These are phyloP conservation scores for Diplodia seriata DNA, from an alignment of 2,329 filamentous ascomycete genomes.

Conservation along the genomic window DNA sequence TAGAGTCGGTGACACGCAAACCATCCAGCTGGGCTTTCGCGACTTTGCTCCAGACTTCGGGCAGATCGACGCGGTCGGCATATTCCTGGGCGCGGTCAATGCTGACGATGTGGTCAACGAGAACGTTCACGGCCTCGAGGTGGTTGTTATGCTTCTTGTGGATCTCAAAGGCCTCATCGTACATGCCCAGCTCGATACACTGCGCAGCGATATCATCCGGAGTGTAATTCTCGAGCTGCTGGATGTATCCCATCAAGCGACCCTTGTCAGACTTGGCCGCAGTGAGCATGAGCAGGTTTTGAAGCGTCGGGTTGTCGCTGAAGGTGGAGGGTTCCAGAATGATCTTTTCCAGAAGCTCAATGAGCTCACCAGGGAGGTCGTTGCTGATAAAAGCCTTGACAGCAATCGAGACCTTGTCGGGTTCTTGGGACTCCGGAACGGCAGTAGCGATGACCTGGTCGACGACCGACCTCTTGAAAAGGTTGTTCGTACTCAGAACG, in stretches of 20 bases:
- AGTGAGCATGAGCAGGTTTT: constrained; percentile 95
- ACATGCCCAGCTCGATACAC: constrained; percentile 92
- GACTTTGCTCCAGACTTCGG: constrained; percentile 98
- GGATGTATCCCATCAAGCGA: constrained; percentile 94
- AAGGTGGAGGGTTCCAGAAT: constrained; percentile 99
- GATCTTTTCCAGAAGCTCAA: constrained; percentile 98
- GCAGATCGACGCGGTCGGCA: constrained; percentile 89
- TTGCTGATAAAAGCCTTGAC: constrained; percentile 91
- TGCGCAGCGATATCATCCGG: constrained; percentile 91
- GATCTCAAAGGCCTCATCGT: constrained; percentile 97
- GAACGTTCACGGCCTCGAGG: constrained; percentile 82
- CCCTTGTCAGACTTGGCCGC: constrained; percentile 96
- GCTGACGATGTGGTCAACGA: constrained; percentile 96
- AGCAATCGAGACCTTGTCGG: constrained; percentile 91
- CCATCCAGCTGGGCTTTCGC: constrained; percentile 98
- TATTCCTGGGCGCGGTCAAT: constrained; percentile 97
- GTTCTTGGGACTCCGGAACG: constrained; percentile 89
- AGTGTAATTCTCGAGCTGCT: constrained; percentile 86
- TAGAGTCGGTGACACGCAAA: constrained; percentile 87
- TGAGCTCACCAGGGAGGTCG: constrained; percentile 90
- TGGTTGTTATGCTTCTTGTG: constrained; percentile 98
- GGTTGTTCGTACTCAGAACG: constrained; percentile 93
- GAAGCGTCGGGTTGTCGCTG: constrained; percentile 94
- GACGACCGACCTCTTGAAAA: constrained; percentile 89
- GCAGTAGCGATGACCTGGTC: constrained; percentile 97